Conservation (phyloP, 352 stramenopile species). For the Plasmopara halstedii region DNA sequence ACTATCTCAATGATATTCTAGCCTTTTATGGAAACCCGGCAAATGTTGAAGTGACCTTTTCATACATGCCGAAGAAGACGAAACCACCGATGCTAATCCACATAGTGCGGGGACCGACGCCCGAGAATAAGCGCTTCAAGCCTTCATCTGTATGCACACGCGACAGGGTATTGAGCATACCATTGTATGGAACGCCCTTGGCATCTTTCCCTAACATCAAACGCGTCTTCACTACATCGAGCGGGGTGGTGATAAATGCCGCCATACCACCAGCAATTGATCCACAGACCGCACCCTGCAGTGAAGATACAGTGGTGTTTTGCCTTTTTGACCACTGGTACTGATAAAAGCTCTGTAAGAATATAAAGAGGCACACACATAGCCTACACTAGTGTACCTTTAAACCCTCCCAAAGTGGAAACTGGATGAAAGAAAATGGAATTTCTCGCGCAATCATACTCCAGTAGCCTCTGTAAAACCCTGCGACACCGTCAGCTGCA, state of each 20-base stretch:
- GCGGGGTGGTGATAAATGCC: conserved; percentile 96
- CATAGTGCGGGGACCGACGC: conserved; percentile 94
- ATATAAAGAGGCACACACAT: background rate
- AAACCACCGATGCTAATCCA: conserved; percentile 99
- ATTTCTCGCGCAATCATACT: conserved; percentile 98
- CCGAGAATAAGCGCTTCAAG: conserved; percentile 87
- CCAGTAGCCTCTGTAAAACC: conserved; percentile 96
- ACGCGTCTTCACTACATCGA: conserved; percentile 99
- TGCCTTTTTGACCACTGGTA: conserved; percentile 75
- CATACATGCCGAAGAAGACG: conserved; percentile 99
- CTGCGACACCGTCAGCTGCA: conserved; percentile 59
- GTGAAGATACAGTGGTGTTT: conserved; percentile 69
- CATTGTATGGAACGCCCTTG: conserved; percentile 88
- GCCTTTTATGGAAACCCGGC: conserved; percentile 22
- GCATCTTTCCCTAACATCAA: conserved; percentile 97
- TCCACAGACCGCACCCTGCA: conserved; percentile 93
- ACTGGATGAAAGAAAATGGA: conserved; percentile 99
- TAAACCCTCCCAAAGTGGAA: conserved; percentile 97
- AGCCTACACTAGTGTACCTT: conserved; percentile 58
- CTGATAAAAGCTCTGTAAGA: conserved; percentile 20
- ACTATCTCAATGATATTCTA: too few relatives aligned
- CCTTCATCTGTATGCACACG: conserved; percentile 91
- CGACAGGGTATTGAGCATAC: conserved; percentile 85
- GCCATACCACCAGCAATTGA: conserved; percentile 93
- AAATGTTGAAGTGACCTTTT: conserved; percentile 83